phyloP scores from a whole-genome alignment of 768 basidiomycete species.

The Sarcodon sp. region DNA sequence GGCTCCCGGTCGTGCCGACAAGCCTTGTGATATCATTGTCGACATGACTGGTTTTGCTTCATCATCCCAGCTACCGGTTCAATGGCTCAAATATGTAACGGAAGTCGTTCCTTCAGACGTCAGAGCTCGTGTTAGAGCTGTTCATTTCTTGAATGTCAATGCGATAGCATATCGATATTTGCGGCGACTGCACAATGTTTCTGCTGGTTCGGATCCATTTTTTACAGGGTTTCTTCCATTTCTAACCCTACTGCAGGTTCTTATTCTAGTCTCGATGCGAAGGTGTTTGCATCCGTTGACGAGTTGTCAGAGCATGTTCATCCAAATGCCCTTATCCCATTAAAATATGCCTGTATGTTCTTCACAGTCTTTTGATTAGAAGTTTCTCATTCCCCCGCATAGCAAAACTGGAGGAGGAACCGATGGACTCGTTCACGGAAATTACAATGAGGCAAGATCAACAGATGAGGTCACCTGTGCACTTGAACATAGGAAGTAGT shows the following conservation, averaged over 20 bases:
- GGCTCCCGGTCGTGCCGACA: slow-evolving; percentile 30
- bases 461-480: slow-evolving; percentile 61
- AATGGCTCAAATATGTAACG: slow-evolving; percentile 69
- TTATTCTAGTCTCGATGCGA: slow-evolving; percentile 17
- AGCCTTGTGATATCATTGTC: slow-evolving; percentile 57
- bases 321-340: slow-evolving; percentile 24
- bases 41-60: slow-evolving; percentile 74
- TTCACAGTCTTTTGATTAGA: slow-evolving; percentile 1
- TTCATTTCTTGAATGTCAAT: slow-evolving; percentile 69
- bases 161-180: slow-evolving; percentile 58
- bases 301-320: slow-evolving; percentile 50
- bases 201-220: slow-evolving; percentile 24
- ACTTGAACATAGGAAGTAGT: slow-evolving; percentile 49
- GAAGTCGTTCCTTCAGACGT: slow-evolving; percentile 67
- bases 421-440: slow-evolving; percentile 36
- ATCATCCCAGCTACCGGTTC: slow-evolving; percentile 65
- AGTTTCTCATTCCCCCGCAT: background rate
- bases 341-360: slow-evolving; percentile 43
- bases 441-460: slow-evolving; percentile 56
- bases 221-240: background rate
- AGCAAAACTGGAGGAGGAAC: slow-evolving; percentile 58
- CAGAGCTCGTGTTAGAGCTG: slow-evolving; percentile 40
- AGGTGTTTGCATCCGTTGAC: slow-evolving; percentile 47
- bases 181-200: slow-evolving; percentile 64
- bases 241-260: background rate